Evolutionary conservation across 768 basidiomycete genomes (phyloP).

Genomic region (Tubosaeta sp.): DNA sequence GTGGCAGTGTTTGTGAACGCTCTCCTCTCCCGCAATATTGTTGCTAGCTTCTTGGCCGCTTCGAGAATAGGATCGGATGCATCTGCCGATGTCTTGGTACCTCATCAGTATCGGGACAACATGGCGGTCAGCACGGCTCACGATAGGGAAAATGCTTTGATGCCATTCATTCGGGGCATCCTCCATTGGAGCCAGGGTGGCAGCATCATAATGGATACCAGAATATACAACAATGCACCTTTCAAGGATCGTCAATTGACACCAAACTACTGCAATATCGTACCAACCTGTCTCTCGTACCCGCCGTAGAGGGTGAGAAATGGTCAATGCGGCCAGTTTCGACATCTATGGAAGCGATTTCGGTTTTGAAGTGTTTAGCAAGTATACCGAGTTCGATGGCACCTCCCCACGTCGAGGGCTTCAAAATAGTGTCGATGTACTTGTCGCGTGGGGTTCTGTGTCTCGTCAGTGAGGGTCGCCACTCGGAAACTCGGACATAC

Average conservation of each 20-base stretch:
- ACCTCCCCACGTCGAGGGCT: constrained; percentile 86
- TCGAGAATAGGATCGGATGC: constrained; percentile 52
- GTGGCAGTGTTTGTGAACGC: constrained; percentile 91
- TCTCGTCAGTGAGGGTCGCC: neutral
- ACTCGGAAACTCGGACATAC: constrained; percentile 35
- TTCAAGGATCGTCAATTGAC: constrained; percentile 11
- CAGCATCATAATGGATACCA: constrained; percentile 95
- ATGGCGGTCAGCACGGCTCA: constrained; percentile 22
- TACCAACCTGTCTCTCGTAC: constrained; percentile 31
- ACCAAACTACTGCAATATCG: neutral
- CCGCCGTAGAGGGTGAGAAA: constrained; percentile 47
- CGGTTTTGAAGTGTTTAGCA: constrained; percentile 73
- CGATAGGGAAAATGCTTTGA: constrained; percentile 74
- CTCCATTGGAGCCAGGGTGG: constrained; percentile 71
- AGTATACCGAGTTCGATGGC: constrained; percentile 91
- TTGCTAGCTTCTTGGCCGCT: constrained; percentile 70
- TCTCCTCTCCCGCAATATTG: constrained; percentile 65
- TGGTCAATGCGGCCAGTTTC: constrained; percentile 87
- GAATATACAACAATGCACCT: constrained; percentile 85
- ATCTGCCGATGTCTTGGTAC: constrained; percentile 24
- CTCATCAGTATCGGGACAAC: constrained; percentile 22
- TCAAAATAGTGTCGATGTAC: constrained; percentile 80
- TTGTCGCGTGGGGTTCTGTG: constrained; percentile 51
- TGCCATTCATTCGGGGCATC: constrained; percentile 86
- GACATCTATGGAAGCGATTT: constrained; percentile 89